These are phyloP conservation scores for Punica granatum DNA, from an alignment of 345 rosid genomes.

Conservation along the genomic window DNA sequence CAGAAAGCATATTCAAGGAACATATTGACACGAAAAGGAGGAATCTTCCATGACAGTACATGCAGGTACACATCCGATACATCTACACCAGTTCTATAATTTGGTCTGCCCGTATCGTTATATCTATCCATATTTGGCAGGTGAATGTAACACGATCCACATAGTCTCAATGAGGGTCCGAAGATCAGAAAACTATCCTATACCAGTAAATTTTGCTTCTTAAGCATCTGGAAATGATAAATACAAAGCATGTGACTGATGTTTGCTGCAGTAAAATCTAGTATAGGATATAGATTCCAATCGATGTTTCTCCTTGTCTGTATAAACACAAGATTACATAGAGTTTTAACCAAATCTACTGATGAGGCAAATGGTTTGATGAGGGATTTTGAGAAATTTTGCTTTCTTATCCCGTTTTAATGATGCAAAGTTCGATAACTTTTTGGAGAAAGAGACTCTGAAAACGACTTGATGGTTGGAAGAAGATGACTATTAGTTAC, in stretches of 20 bases:
- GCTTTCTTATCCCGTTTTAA: background rate
- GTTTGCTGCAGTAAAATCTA: background rate
- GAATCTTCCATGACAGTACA: background rate
- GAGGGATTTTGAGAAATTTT: background rate
- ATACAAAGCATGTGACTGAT: background rate
- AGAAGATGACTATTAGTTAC: background rate
- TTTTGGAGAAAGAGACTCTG: slow-evolving; percentile 4
- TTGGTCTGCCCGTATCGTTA: background rate
- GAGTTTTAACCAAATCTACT: background rate
- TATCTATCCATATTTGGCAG: background rate
- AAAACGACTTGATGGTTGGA: background rate
- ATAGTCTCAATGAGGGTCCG: background rate
- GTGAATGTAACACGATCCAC: background rate
- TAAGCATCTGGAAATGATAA: background rate
- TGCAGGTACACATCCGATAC: background rate
- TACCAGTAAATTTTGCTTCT: background rate
- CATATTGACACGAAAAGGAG: background rate
- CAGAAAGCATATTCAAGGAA: background rate
- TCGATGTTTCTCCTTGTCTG: background rate
- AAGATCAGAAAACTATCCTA: background rate
- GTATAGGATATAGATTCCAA: background rate
- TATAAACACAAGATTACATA: background rate
- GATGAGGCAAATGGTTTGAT: background rate
- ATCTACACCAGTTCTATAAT: background rate
- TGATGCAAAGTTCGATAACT: background rate